Conservation (phyloP, 164 flowering plant species). For the Litsea cubeba region DNA sequence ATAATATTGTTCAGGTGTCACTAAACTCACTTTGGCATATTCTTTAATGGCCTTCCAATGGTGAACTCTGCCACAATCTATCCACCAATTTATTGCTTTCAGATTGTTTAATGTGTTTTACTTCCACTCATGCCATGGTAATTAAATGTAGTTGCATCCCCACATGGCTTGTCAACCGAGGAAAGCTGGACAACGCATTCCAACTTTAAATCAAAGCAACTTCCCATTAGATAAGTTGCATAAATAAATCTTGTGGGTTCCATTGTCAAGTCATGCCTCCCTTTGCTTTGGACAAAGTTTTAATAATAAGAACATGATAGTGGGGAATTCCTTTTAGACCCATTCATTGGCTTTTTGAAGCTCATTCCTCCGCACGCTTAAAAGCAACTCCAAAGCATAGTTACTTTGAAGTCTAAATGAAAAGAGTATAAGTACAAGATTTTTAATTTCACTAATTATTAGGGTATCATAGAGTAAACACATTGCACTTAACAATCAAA, state of each 20-base stretch:
- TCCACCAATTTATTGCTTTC: not conserved
- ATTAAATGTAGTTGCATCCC: not conserved
- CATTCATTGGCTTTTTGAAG: constrained; percentile 1
- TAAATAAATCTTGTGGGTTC: not conserved
- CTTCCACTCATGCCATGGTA: not conserved
- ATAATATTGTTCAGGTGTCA: not conserved
- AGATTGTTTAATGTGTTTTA: not conserved
- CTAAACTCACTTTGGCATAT: not conserved
- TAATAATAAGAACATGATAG: not conserved
- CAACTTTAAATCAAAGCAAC: constrained; percentile 2
- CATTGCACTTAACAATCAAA: not conserved
- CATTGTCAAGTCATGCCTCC: not conserved
- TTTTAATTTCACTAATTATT: too few relatives aligned
- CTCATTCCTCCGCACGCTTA: not conserved
- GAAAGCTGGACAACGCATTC: not conserved
- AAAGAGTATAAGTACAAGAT: not conserved
- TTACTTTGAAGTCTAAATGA: not conserved
- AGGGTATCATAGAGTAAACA: not conserved
- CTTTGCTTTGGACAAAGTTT: not conserved
- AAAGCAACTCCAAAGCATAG: not conserved
- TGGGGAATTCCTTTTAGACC: not conserved
- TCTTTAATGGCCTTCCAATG: not conserved
- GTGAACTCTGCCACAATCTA: not conserved
- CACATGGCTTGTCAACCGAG: not conserved
- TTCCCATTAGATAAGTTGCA: not conserved